Evolutionary conservation across 176 grass and related monocot genomes (phyloP).

Genomic region (Aechmea fasciata): DNA sequence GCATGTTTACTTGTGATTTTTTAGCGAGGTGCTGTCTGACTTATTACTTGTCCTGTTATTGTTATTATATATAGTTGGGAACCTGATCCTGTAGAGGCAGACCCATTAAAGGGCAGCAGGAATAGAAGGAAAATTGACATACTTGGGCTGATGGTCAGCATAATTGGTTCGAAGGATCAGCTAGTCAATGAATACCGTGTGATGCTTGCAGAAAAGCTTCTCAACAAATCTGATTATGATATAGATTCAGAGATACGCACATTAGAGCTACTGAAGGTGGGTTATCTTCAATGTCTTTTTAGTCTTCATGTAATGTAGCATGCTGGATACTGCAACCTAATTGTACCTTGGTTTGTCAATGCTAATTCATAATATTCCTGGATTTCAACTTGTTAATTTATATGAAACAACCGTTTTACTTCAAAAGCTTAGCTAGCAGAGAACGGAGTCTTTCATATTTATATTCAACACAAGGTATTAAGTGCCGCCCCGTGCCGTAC

Average conservation of each 20-base stretch:
- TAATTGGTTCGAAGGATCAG: constrained; percentile 98
- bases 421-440: too few relatives aligned
- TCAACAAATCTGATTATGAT: constrained; percentile 93
- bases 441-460: too few relatives aligned
- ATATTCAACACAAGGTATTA: too few relatives aligned
- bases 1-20: background rate
- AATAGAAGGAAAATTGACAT: constrained; percentile 92
- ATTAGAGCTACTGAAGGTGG: constrained; percentile 92
- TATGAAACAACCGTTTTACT: too few relatives aligned
- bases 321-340: background rate
- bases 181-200: constrained; percentile 93
- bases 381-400: background rate
- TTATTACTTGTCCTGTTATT: constrained; percentile 6
- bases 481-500: too few relatives aligned
- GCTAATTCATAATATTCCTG: background rate
- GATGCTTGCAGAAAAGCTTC: constrained; percentile 93
- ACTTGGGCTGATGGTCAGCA: constrained; percentile 90
- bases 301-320: background rate
- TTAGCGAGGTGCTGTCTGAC: background rate
- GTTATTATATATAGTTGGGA: constrained; percentile 62
- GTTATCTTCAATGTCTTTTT: constrained; percentile 15
- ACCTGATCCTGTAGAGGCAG: constrained; percentile 87
- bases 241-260: constrained; percentile 99
- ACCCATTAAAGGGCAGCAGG: constrained; percentile 79
- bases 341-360: background rate